A percentile compares a stretch with the other conserved stretches of the same genome.
Conservation (phyloP, 441 rosid genomes). For the Syzygium malaccense region DNA sequence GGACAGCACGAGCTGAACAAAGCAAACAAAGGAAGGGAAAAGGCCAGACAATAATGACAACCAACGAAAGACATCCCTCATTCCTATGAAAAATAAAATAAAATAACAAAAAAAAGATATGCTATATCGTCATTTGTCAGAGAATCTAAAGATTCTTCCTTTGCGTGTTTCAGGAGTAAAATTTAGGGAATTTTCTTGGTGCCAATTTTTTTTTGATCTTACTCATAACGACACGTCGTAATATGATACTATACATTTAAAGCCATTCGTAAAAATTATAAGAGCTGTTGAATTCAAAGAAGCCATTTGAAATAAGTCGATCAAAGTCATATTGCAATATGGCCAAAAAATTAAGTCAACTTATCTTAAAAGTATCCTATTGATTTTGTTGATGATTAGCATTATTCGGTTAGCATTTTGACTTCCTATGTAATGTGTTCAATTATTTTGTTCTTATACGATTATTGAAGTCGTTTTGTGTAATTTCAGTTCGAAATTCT, state of each 20-base stretch:
- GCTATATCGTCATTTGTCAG: neutral
- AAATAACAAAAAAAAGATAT: neutral
- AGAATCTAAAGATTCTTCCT: neutral
- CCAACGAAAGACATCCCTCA: neutral
- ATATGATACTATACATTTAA: neutral
- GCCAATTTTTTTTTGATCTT: no score
- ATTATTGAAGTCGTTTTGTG: neutral
- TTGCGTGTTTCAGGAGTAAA: neutral
- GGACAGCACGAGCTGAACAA: neutral
- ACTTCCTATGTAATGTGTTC: neutral
- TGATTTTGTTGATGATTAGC: neutral
- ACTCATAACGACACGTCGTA: neutral
- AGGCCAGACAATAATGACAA: neutral
- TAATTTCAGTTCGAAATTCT: neutral
- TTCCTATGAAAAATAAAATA: neutral
- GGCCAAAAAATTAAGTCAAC: neutral
- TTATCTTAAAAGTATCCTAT: neutral
- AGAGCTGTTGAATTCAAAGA: fast-evolving
- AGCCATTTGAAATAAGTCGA: neutral
- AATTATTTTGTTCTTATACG: neutral
- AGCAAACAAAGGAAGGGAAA: neutral
- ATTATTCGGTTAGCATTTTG: neutral
- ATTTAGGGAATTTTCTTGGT: neutral
- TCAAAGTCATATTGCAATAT: neutral
- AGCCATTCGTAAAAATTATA: neutral